Base-by-base conservation (phyloP, 805 yeast species). In the Metschnikowia anglica region DNA sequence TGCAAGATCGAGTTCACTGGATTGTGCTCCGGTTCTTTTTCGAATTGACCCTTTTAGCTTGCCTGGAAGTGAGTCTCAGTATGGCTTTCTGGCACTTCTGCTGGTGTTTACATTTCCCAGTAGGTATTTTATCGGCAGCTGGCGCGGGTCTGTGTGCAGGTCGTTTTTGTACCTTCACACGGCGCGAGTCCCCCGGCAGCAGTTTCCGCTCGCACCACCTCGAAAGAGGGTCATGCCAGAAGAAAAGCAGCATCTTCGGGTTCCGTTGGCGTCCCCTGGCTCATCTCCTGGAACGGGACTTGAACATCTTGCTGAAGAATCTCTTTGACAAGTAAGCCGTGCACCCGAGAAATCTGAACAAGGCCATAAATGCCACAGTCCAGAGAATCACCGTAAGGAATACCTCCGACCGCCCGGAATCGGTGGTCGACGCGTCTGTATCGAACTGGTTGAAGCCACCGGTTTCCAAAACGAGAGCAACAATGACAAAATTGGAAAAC, bases 301-400 rank as follows among this genome's bases (percentile, higher is more conserved):
- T 62, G 46, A 66, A 60, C 32, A 41, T 12, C 41, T 51, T 58
- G 27, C 55, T 46, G 16, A 54, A 46, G 32, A 65, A 55, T 48
- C 74, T 61, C 46, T 61, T 65, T 12, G 68, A 39, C 60, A 80
- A 68, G 58, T 79, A 80, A 16, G 66, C 41, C 9, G 68, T 46
- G 52, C 82, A 74, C 7, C 86, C 86, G 37, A 76, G 47, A 46
- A 80, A 70, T 32, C 85, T 59, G 62, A 81, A 72, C 8, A 74
- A 59, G 0, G 85, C 83, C 68, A 81, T 65, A 34, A 79, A 73
- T 2, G 85, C 84, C 31, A 79, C 83, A 30, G 77, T 60, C 83
- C 85, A 79, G 44, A 80, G 70, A 45, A 81, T 65, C 18, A 80
- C 79, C 12, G 79, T 73, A 56, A 72, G 70, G 50, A 66, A 72